Percentiles rank a stretch among this genome's conserved stretches.
phyloP scores from a whole-genome alignment of 2,329 filamentous ascomycete genomes.

The Falciphora oryzae region DNA sequence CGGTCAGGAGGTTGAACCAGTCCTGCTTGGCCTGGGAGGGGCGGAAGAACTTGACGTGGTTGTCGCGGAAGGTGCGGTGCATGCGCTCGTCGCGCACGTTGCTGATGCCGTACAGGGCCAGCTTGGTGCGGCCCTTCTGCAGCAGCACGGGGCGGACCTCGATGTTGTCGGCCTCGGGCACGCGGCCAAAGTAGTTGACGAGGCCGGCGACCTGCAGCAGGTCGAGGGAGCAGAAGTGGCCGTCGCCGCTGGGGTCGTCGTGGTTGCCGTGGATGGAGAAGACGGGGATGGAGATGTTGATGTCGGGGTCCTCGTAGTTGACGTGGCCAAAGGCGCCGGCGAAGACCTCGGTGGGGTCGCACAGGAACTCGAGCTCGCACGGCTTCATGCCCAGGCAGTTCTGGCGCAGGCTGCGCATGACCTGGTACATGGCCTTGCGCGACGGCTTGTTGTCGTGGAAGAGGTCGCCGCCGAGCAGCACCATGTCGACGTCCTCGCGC shows the following conservation, averaged over 20 bases:
- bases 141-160: conserved; percentile 84
- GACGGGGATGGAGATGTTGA: conserved; percentile 94
- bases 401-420: conserved; percentile 88
- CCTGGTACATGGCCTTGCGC: conserved; percentile 91
- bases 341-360: conserved; percentile 87
- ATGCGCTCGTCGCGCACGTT: conserved; percentile 95
- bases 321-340: conserved; percentile 86
- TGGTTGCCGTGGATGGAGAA: conserved; percentile 99
- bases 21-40: conserved; percentile 74
- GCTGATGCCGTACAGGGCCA: conserved; percentile 89
- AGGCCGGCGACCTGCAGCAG: conserved; percentile 85
- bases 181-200: conserved; percentile 92
- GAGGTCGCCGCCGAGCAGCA: conserved; percentile 86
- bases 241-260: conserved; percentile 95
- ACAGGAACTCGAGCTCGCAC: conserved; percentile 89
- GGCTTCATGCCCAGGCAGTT: conserved; percentile 95
- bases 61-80: conserved; percentile 87
- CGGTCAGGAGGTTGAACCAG: conserved; percentile 93
- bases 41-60: conserved; percentile 89
- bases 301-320: conserved; percentile 96
- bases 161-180: conserved; percentile 89
- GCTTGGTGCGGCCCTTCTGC: conserved; percentile 88
- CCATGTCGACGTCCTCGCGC: conserved; percentile 90
- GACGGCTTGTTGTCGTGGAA: conserved; percentile 99
- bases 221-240: conserved; percentile 85